Percentiles rank a stretch among this genome's conserved stretches.
Conservation (phyloP, 768 basidiomycete species). For the Collybia mongolica region DNA sequence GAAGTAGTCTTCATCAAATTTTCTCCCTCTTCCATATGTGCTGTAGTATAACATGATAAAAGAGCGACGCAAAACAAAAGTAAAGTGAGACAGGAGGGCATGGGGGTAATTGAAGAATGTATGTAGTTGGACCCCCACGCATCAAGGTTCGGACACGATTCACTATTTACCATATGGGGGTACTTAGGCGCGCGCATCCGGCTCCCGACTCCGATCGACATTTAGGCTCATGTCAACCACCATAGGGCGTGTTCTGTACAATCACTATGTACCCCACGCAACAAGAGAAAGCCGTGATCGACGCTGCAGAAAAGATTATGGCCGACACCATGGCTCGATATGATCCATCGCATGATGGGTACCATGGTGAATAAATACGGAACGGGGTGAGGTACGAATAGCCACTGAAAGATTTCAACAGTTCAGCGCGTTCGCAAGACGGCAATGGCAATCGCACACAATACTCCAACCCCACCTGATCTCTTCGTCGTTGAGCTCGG, state of each 20-base stretch:
- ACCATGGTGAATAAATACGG: slow-evolving; percentile 53
- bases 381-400: neutral
- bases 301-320: slow-evolving; percentile 70
- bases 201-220: slow-evolving; percentile 2
- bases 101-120: slow-evolving; percentile 11
- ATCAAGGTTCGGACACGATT: too few species aligned
- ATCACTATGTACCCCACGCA: slow-evolving; percentile 48
- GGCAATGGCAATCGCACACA: slow-evolving; percentile 64
- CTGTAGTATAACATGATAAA: slow-evolving; percentile 30
- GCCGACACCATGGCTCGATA: slow-evolving; percentile 70
- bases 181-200: neutral
- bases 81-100: slow-evolving; percentile 23
- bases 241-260: neutral
- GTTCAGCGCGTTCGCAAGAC: slow-evolving; percentile 83
- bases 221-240: neutral
- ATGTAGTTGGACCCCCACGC: too few species aligned
- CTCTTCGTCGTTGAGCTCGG: slow-evolving; percentile 75
- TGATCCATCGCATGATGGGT: slow-evolving; percentile 79
- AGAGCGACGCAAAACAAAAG: slow-evolving; percentile 39
- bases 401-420: slow-evolving; percentile 23
- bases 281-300: slow-evolving; percentile 50
- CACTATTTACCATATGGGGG: neutral
- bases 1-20: too few species aligned
- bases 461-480: slow-evolving; percentile 52
- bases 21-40: neutral